Percentiles rank a stretch among this genome's conserved stretches.
These are phyloP conservation scores for Waltergamsia citrina DNA, from an alignment of 2,329 filamentous ascomycete species.

Conservation along the genomic window DNA sequence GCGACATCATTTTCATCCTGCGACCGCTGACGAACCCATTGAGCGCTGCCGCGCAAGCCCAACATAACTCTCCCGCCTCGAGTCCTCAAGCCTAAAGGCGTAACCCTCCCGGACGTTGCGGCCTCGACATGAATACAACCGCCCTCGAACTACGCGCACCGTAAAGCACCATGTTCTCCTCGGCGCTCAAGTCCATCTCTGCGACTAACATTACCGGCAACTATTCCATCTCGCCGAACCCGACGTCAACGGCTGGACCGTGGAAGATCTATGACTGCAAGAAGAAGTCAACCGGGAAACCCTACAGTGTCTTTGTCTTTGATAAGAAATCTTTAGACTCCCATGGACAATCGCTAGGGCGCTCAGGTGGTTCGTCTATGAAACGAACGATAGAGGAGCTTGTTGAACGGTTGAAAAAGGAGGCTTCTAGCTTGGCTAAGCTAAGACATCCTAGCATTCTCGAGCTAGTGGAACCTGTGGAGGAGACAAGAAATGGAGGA, in stretches of 20 bases:
- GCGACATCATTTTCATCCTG: too few relatives aligned
- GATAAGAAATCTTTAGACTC: constrained; percentile 79
- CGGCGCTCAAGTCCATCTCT: constrained; percentile 85
- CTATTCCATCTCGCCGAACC: constrained; percentile 70
- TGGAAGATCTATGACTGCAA: constrained; percentile 98
- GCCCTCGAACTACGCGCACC: constrained; percentile 7
- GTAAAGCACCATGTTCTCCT: constrained; percentile 69
- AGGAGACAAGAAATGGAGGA: constrained; percentile 84
- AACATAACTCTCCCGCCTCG: not conserved
- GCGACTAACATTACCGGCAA: constrained; percentile 85
- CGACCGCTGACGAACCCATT: too few relatives aligned
- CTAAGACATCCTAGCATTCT: constrained; percentile 86
- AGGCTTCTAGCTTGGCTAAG: constrained; percentile 80
- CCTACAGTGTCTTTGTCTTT: constrained; percentile 89
- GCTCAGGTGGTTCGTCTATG: constrained; percentile 21
- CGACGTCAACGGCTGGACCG: constrained; percentile 74
- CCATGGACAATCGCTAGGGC: constrained; percentile 24
- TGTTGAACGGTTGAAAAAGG: constrained; percentile 81
- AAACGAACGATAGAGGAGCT: constrained; percentile 85
- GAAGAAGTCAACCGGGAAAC: constrained; percentile 86
- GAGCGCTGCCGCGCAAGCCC: not conserved
- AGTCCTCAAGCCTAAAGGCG: not conserved
- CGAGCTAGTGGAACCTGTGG: constrained; percentile 88
- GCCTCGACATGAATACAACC: constrained; percentile 15
- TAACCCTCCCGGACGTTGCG: too few relatives aligned